Evolutionary conservation across 306 rosid genomes (phyloP), one percentile per base, ranked within the genome.

Genomic region (Mucuna pruriens): DNA sequence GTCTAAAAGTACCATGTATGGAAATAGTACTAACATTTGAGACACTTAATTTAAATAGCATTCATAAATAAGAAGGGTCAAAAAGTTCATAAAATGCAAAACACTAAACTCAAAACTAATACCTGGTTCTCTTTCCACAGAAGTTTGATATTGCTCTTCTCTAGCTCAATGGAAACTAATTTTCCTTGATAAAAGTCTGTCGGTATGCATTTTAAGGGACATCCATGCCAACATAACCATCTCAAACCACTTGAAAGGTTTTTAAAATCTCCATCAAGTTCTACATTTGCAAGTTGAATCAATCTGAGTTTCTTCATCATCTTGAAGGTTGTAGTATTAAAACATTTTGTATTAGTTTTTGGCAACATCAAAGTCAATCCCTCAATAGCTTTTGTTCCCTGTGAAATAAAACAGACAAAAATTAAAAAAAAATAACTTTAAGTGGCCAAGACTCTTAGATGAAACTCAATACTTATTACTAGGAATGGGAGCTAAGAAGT

Each of bases 41-140:
- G 13, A 11, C 11, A 48, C 0, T 52, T 61, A n/a, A n/a, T n/a
- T n/a, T n/a, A n/a, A n/a, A n/a, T n/a, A n/a, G 19, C 9, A 25
- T 4, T 20, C 67, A 29, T 11, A 26, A 4, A 61, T 61, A 5
- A 23, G 1, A 61, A 61, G 3, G 10, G 9, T 3, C 4, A 31
- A 61, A 13, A 29, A 61, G 15, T 7, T 31, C 40, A 31, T 15
- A 22, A 26, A 61, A 29, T 61, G 20, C 10, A 6, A 13, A 26
- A 57, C 10, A 25, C 17, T 61, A 11, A 25, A 42, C 11, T 17
- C 2, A n/a, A 11, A 25, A 42, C 11, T 17, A 2, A n/a, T 51
- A 52, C 79, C 79, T 23, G 79, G 25, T 54, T 0, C 10, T 38
- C n/a, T 6, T 74, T 12, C 79, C 79, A 74, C n/a, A 74, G 1